Percentiles rank a stretch among this genome's conserved stretches.
Evolutionary conservation across 2,329 filamentous ascomycete species (phyloP).

Genomic region (Diaporthe sp.): DNA sequence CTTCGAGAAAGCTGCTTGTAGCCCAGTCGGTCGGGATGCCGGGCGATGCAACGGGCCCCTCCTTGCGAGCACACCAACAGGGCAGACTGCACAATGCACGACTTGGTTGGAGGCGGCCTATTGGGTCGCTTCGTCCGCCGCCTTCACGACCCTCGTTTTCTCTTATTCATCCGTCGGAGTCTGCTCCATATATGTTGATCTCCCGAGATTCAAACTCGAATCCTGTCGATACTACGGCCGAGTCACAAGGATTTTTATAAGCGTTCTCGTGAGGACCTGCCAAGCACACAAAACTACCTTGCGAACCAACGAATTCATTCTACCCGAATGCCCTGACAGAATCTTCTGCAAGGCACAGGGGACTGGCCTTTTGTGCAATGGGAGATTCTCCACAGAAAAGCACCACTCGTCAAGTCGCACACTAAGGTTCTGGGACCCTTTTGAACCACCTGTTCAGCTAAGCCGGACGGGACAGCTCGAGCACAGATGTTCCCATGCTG

Average conservation of each 20-base stretch:
- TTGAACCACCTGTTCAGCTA: not conserved
- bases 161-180: not conserved
- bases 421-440: not conserved
- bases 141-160: not conserved
- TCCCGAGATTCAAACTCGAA: not conserved
- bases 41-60: not conserved
- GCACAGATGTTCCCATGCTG: conserved; percentile 8
- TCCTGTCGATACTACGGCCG: not conserved
- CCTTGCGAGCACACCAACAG: not conserved
- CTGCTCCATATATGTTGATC: too few species aligned
- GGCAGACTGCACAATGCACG: not conserved
- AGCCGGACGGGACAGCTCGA: conserved; percentile 3
- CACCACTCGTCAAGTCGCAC: not conserved
- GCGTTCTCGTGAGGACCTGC: not conserved
- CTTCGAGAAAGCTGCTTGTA: not conserved
- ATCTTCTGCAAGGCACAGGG: not conserved
- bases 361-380: too few species aligned
- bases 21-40: conserved; percentile 12
- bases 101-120: not conserved
- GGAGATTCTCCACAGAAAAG: not conserved
- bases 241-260: not conserved
- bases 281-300: not conserved
- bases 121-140: not conserved
- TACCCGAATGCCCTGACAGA: not conserved
- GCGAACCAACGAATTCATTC: not conserved